Base-by-base conservation (phyloP, 2,329 filamentous ascomycete genomes). In the Ophiocordyceps robertsii region DNA sequence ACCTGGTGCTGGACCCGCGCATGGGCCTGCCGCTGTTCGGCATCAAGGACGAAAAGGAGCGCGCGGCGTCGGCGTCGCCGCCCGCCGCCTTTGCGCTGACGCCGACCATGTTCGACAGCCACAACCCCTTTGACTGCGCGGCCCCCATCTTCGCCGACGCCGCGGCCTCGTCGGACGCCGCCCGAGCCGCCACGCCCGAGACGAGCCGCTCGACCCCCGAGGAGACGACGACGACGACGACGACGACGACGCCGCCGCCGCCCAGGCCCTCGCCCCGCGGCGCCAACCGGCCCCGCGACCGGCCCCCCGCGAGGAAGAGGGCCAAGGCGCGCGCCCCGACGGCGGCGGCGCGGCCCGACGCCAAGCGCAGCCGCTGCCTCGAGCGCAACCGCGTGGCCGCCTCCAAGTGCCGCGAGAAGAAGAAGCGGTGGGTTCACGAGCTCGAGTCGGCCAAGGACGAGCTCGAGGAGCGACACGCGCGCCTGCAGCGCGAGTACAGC, bases 301-400 rank as follows among this genome's bases (percentile, higher is more conserved):
- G 7, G 24, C 24, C 24, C 9, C 24, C 6, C 19, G 19, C 4
- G 24, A 27, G 9, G 24, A 27, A 27, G 24, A 27, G 7, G 24
- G 6, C 24, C 6, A 27, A 27, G 24, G 9, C 24, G 29, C 32
- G 19, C 19, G 3, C 19, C 19, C 4, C 29, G 17, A 6, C 35
- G 29, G 17, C 24, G 4, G 12, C n/a, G 21, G 19, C 41, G 17
- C 5, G 32, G 38, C 19, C 19, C 9, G 43, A 44, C 14, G 43
- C 40, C 8, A 46, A 73, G 51, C 66, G 75, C 27, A 68, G 65
- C 46, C 71, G 70, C 47, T 80, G 78, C 50, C 67, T 85, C 0
- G 78, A 84, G 58, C 74, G 82, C 46, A 88, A 88, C 56, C 71
- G 82, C 10, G 64, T 82, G 3, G 82, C 83, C 0, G 82, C 83